Conservation (phyloP, 352 stramenopile genomes). For the Globisporangium ultimum region DNA sequence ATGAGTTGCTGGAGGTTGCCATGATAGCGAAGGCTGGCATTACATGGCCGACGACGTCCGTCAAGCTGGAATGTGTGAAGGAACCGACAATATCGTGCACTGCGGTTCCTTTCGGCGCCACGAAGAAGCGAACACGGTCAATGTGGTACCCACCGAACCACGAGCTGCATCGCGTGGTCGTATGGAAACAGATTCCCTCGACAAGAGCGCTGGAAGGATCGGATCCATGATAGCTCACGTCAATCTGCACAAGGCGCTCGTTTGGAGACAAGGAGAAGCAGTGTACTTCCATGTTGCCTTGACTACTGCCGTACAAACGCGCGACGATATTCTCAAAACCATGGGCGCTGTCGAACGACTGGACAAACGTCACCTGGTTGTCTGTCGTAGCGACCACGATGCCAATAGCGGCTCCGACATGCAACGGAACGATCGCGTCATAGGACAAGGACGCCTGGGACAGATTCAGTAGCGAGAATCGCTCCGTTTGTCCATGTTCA, state of each 20-base stretch:
- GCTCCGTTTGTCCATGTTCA: background rate
- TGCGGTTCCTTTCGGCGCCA: conserved; percentile 23
- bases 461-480: conserved; percentile 10
- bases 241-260: conserved; percentile 49
- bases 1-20: background rate
- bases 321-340: conserved; percentile 28
- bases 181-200: conserved; percentile 65
- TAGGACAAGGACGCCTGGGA: background rate
- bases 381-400: conserved; percentile 20
- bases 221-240: conserved; percentile 24
- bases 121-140: conserved; percentile 39
- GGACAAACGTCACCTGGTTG: conserved; percentile 15
- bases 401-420: conserved; percentile 7
- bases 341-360: conserved; percentile 29
- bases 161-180: conserved; percentile 41
- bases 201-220: conserved; percentile 16
- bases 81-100: conserved; percentile 25
- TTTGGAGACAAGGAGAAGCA: conserved; percentile 27
- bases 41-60: conserved; percentile 35
- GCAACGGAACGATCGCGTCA: background rate
- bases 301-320: conserved; percentile 18
- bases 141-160: conserved; percentile 49
- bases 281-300: conserved; percentile 26
- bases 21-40: background rate
- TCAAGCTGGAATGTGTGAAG: conserved; percentile 25